These are phyloP conservation scores for Kuraishia molischiana DNA, from an alignment of 805 yeast species.

Conservation along the genomic window DNA sequence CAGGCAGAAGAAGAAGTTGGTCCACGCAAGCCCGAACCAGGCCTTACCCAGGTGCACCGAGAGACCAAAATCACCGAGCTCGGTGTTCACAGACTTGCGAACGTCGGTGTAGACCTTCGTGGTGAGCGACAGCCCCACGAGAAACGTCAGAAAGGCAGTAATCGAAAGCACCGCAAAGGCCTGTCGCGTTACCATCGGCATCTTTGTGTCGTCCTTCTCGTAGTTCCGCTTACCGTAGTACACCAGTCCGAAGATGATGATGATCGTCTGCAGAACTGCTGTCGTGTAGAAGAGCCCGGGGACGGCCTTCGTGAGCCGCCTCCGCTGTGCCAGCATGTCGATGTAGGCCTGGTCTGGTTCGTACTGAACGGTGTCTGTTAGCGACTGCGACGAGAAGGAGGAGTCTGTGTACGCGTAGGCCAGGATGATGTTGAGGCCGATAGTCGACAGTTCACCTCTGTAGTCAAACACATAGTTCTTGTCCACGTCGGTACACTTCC, in stretches of 20 bases:
- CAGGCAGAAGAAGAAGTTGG: slow-evolving; percentile 14
- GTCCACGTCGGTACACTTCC: slow-evolving; percentile 11
- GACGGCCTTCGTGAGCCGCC: slow-evolving; percentile 14
- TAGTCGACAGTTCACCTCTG: slow-evolving; percentile 24
- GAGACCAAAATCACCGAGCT: slow-evolving; percentile 38
- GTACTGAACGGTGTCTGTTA: slow-evolving; percentile 8
- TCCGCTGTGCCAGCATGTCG: slow-evolving; percentile 10
- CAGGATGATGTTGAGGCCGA: slow-evolving; percentile 32
- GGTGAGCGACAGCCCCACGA: slow-evolving; percentile 20
- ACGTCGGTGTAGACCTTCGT: slow-evolving; percentile 18
- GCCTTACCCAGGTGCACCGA: slow-evolving; percentile 27
- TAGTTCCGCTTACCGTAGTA: slow-evolving; percentile 27
- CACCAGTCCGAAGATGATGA: slow-evolving; percentile 20
- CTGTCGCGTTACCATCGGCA: slow-evolving; percentile 25
- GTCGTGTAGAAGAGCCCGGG: slow-evolving; percentile 20
- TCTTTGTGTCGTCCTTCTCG: slow-evolving; percentile 20
- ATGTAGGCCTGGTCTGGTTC: slow-evolving; percentile 16
- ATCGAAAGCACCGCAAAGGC: slow-evolving; percentile 25
- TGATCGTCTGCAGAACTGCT: slow-evolving; percentile 17
- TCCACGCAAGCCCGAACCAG: slow-evolving; percentile 34
- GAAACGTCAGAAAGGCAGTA: slow-evolving; percentile 20
- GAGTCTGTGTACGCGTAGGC: slow-evolving; percentile 34
- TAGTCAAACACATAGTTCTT: slow-evolving; percentile 31
- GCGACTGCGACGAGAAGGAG: slow-evolving; percentile 3
- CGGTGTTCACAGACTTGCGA: slow-evolving; percentile 16